Conservation (phyloP, 139 green algal species). For the Parachlorella kessleri region DNA sequence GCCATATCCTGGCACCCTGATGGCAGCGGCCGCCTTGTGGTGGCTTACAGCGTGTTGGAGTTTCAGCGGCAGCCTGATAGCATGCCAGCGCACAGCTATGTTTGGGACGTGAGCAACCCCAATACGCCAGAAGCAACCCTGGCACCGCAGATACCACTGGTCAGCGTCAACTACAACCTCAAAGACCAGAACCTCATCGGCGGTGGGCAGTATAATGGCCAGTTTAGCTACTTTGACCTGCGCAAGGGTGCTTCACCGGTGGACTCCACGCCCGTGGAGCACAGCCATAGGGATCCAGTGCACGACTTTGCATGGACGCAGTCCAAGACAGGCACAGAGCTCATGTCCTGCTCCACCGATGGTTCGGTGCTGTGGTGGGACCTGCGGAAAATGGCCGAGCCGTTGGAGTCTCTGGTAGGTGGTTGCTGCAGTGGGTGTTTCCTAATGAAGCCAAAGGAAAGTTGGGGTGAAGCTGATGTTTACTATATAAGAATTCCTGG, state of each 20-base stretch:
- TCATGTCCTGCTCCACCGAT: slow-evolving; percentile 80
- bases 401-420: slow-evolving; percentile 56
- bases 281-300: slow-evolving; percentile 74
- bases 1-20: slow-evolving; percentile 88
- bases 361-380: slow-evolving; percentile 88
- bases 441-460: no score
- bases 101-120: slow-evolving; percentile 94
- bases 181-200: slow-evolving; percentile 83
- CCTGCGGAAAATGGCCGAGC: slow-evolving; percentile 81
- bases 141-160: slow-evolving; percentile 74
- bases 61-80: slow-evolving; percentile 83
- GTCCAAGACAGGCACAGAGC: slow-evolving; percentile 92
- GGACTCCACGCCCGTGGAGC: slow-evolving; percentile 77
- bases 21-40: slow-evolving; percentile 56
- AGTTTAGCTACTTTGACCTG: slow-evolving; percentile 87
- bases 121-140: slow-evolving; percentile 84
- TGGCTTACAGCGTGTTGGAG: slow-evolving; percentile 82
- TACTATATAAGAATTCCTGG: no score
- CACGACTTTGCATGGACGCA: slow-evolving; percentile 92
- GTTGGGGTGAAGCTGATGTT: no score
- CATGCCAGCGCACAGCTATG: slow-evolving; percentile 51
- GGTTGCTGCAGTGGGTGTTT: no score
- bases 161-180: slow-evolving; percentile 81
- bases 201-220: slow-evolving; percentile 89
- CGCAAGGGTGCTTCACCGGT: slow-evolving; percentile 74